phyloP scores from a whole-genome alignment of 164 flowering plant genomes.

The Stephania cephalantha region DNA sequence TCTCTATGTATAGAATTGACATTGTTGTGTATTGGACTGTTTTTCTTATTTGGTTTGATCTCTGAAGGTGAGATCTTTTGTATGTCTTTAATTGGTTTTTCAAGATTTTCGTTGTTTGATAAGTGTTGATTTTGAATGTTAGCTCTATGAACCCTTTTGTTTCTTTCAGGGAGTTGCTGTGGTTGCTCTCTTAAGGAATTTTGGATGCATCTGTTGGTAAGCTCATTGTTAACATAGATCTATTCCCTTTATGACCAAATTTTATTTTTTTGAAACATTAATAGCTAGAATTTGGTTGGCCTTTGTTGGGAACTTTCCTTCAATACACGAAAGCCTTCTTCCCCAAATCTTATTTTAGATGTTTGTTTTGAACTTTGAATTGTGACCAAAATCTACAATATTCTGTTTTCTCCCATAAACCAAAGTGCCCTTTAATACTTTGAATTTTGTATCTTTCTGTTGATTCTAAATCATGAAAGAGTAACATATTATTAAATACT shows the following conservation, averaged over 20 bases:
- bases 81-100: neutral
- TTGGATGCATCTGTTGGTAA: conserved; percentile 89
- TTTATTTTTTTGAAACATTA: neutral
- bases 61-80: neutral
- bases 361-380: neutral
- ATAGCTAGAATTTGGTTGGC: no score
- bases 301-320: neutral
- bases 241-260: neutral
- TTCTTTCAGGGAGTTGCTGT: conserved; percentile 67
- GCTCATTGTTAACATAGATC: neutral
- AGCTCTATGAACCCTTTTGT: neutral
- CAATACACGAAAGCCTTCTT: neutral
- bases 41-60: neutral
- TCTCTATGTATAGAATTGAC: neutral
- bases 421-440: neutral
- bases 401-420: neutral
- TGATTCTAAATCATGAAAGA: no score
- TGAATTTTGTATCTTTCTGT: no score
- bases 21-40: neutral
- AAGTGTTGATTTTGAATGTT: neutral
- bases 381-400: neutral
- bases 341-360: neutral
- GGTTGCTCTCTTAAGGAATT: conserved; percentile 89
- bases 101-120: neutral
- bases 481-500: no score